Evolutionary conservation across 2,329 filamentous ascomycete species (phyloP), one percentile per base, ranked within the genome.

Genomic region (Daldinia eschscholtzii): DNA sequence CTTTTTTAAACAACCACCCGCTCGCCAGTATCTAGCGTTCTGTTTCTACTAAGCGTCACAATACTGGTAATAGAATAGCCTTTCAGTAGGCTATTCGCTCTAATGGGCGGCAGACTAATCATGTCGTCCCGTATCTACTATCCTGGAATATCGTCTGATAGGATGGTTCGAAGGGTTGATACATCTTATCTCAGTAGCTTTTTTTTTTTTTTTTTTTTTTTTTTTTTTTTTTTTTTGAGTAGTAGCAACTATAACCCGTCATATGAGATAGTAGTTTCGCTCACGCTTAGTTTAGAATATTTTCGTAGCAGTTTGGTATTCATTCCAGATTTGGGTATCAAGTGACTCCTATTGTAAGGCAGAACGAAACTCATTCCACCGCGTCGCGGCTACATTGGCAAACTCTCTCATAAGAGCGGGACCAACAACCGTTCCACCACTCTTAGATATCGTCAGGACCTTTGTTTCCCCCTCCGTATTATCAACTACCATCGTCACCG

Each of bases 131-230:
- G 91, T 93, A 93, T 93, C 91, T 93, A 90, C 91, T 92, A 89
- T 91, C 90, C 90, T 92, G 87, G 91, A 93, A 88, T 90, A 30
- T 18, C 66, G 83, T 85, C 85, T 93, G 91, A 93, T 88, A 89
- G 89, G 89, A 91, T 89, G 85, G 91, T 91, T 93, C 91, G 91
- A 92, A 91, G 89, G 89, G 89, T 89, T 87, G 90, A 89, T 87
- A 93, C 90, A 93, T 76, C 26, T 65, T 41, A 55, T 57, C 26
- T 63, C 15, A 42, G 55, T 30, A 39, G 20, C 20, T 48, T 12
- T 35, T 15, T 23, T 53, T 28, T 39, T 39, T 30, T n/a, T n/a
- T n/a, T n/a, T n/a, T n/a, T n/a, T n/a, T n/a, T n/a, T n/a, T n/a
- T n/a, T n/a, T n/a, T n/a, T n/a, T n/a, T n/a, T n/a, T n/a, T n/a